These are phyloP conservation scores for Leccinum uliginosum DNA, from an alignment of 768 basidiomycete genomes.

Conservation along the genomic window DNA sequence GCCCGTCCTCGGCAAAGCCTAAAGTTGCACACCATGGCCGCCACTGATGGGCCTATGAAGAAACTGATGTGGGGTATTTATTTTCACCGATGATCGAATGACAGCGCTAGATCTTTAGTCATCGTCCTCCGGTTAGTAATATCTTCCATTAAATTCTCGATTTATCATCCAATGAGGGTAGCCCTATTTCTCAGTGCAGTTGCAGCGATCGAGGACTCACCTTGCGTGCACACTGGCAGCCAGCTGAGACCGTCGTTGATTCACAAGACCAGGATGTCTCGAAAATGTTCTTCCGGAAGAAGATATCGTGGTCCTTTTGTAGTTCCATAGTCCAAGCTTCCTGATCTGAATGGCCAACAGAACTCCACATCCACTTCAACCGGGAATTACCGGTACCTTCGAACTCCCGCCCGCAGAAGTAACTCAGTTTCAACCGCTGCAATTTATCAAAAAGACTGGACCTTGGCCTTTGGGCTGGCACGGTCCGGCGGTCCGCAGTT, in stretches of 20 bases:
- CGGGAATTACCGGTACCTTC: background rate
- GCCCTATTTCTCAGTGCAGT: background rate
- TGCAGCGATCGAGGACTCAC: no score
- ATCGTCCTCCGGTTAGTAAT: background rate
- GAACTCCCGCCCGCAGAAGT: background rate
- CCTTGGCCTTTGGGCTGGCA: background rate
- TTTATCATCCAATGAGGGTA: background rate
- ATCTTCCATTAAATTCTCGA: background rate
- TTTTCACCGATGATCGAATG: background rate
- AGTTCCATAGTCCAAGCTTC: no score
- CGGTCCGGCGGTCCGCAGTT: background rate
- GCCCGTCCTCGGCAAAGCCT: background rate
- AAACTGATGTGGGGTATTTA: background rate
- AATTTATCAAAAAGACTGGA: background rate
- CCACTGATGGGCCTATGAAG: background rate
- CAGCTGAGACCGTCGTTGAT: no score
- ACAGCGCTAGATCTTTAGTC: background rate
- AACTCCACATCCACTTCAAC: background rate
- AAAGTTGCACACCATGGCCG: background rate
- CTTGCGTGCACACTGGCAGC: no score
- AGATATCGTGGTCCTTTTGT: no score
- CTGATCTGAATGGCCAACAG: background rate
- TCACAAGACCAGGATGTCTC: no score
- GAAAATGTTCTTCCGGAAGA: no score
- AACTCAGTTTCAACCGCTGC: background rate